phyloP scores from a whole-genome alignment of 2,329 filamentous ascomycete species.

The Aspergillus piperis region DNA sequence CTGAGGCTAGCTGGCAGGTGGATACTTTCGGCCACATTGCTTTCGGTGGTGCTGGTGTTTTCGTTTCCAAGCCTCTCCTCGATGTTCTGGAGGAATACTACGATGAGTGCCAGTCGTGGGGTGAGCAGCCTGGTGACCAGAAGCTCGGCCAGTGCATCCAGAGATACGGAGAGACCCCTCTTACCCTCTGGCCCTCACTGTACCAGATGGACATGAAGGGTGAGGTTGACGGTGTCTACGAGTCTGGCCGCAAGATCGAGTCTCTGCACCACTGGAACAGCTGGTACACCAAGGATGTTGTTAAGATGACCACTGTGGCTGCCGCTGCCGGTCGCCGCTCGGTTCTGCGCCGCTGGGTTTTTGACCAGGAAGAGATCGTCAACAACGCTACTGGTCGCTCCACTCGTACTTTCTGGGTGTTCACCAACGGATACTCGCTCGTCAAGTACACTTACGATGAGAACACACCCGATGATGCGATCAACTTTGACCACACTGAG shows the following conservation, averaged over 20 bases:
- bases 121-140: constrained; percentile 47
- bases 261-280: constrained; percentile 49
- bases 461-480: constrained; percentile 39
- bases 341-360: constrained; percentile 47
- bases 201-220: constrained; percentile 49
- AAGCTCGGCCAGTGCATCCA: constrained; percentile 48
- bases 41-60: constrained; percentile 49
- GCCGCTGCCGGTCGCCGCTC: constrained; percentile 44
- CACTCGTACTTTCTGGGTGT: constrained; percentile 44
- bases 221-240: constrained; percentile 45
- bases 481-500: constrained; percentile 46
- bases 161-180: constrained; percentile 39
- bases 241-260: constrained; percentile 47
- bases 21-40: constrained; percentile 47
- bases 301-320: constrained; percentile 46
- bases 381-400: constrained; percentile 39
- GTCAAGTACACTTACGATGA: constrained; percentile 45
- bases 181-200: constrained; percentile 46
- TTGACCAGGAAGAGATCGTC: constrained; percentile 42
- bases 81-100: constrained; percentile 41
- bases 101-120: constrained; percentile 46
- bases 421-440: constrained; percentile 48
- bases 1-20: constrained; percentile 47
- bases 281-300: constrained; percentile 48
- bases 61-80: constrained; percentile 44